A percentile compares a stretch with the other conserved stretches of the same genome.
phyloP scores from a whole-genome alignment of 768 basidiomycete genomes.

The Lactarius quietus region DNA sequence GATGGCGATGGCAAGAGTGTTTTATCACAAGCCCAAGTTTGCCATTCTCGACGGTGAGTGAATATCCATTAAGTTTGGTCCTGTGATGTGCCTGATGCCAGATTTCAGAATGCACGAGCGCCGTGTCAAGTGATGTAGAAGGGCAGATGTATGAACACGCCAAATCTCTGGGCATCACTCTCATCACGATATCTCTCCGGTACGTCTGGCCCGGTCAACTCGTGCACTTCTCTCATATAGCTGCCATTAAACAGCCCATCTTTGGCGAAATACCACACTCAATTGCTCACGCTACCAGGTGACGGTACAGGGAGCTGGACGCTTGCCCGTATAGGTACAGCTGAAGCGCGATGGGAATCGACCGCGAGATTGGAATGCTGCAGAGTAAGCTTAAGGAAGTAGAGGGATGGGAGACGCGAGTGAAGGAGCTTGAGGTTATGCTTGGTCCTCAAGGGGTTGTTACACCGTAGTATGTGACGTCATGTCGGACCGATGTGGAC shows the following conservation, averaged over 20 bases:
- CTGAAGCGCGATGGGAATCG: conserved; percentile 72
- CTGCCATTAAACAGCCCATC: conserved; percentile 56
- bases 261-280: conserved; percentile 84
- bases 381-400: conserved; percentile 70
- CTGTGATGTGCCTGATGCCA: conserved; percentile 12
- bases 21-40: conserved; percentile 82
- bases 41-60: conserved; percentile 79
- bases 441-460: conserved; percentile 34
- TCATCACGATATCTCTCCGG: conserved; percentile 91
- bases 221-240: neutral
- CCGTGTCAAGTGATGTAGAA: conserved; percentile 94
- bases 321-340: conserved; percentile 64
- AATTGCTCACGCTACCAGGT: conserved; percentile 74
- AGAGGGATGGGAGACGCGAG: conserved; percentile 63
- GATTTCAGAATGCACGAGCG: conserved; percentile 81
- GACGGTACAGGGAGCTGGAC: conserved; percentile 71
- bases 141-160: conserved; percentile 94
- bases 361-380: conserved; percentile 66
- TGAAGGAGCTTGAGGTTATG: conserved; percentile 58
- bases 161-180: conserved; percentile 82
- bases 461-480: neutral
- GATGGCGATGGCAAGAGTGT: conserved; percentile 92
- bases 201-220: conserved; percentile 35
- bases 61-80: neutral
- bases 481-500: neutral